A percentile compares a stretch with the other conserved stretches of the same genome.
Evolutionary conservation across 148 eudicot genomes (phyloP).

Genomic region (Rhododendron griersonianum): DNA sequence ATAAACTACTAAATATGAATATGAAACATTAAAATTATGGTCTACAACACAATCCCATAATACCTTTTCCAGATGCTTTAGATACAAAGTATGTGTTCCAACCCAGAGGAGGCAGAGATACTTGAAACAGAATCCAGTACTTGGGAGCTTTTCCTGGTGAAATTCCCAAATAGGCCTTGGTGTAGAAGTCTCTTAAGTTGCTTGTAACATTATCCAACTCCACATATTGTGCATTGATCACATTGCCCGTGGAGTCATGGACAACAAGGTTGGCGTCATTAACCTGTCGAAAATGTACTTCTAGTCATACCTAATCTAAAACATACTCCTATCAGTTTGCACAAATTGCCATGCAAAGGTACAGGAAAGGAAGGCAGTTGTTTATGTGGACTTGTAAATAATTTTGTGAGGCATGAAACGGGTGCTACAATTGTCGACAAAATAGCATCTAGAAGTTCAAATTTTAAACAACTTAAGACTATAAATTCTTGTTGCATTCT

Average conservation of each 20-base stretch:
- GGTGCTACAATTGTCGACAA: not conserved
- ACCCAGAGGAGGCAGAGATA: slow-evolving; percentile 74
- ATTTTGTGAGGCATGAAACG: not conserved
- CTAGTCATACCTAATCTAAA: not conserved
- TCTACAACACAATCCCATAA: not conserved
- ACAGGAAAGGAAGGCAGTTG: not conserved
- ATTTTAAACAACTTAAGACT: not conserved
- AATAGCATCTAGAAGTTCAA: not conserved
- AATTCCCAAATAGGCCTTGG: slow-evolving; percentile 61
- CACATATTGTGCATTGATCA: slow-evolving; percentile 53
- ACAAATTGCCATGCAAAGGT: not conserved
- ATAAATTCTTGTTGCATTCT: not conserved
- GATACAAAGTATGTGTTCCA: slow-evolving; percentile 85
- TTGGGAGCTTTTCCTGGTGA: slow-evolving; percentile 47
- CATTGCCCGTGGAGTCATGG: slow-evolving; percentile 54
- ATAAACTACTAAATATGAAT: not conserved
- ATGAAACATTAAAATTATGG: not conserved
- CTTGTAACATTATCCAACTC: slow-evolving; percentile 61
- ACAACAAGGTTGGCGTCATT: slow-evolving; percentile 53
- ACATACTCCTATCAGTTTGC: too few relatives aligned
- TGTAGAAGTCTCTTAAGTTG: slow-evolving; percentile 62
- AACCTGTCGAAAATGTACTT: slow-evolving; percentile 41
- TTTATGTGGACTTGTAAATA: not conserved
- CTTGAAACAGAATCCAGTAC: slow-evolving; percentile 74
- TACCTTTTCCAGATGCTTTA: slow-evolving; percentile 40